A percentile compares a stretch with the other conserved stretches of the same genome.
phyloP scores from a whole-genome alignment of 305 asterid species.

The Caryopteris hybrid region DNA sequence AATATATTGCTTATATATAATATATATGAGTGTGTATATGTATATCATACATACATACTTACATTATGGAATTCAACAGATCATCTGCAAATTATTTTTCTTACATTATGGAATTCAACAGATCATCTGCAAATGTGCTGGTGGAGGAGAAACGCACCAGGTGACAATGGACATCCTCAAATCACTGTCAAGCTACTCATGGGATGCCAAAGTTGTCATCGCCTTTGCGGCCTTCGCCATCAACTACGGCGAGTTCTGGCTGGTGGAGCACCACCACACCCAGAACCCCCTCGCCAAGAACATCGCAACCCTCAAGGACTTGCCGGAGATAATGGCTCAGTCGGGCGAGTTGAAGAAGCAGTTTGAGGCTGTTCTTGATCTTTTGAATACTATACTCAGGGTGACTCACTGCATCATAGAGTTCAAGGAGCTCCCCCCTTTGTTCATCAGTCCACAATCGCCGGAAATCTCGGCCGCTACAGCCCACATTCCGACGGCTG shows the following conservation, averaged over 20 bases:
- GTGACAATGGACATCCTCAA: conserved; percentile 61
- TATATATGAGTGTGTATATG: too few relatives aligned
- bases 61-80: too few relatives aligned
- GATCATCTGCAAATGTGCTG: conserved; percentile 55
- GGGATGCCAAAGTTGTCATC: conserved; percentile 84
- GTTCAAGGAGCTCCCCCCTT: conserved; percentile 58
- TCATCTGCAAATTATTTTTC: too few relatives aligned
- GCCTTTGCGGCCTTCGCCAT: conserved; percentile 76
- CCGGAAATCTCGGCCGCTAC: conserved; percentile 42
- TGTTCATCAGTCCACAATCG: conserved; percentile 35
- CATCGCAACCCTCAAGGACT: conserved; percentile 69
- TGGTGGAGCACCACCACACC: conserved; percentile 52
- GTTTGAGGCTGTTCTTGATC: conserved; percentile 33
- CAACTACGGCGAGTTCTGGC: conserved; percentile 86
- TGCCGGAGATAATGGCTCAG: conserved; percentile 50
- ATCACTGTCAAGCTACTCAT: conserved; percentile 54
- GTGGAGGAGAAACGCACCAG: conserved; percentile 68
- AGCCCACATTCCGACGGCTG: conserved; percentile 66
- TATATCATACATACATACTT: too few relatives aligned
- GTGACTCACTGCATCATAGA: conserved; percentile 46
- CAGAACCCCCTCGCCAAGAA: conserved; percentile 62
- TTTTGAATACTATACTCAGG: conserved; percentile 31
- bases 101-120: conserved; percentile 12
- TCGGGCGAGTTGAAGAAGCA: conserved; percentile 30
- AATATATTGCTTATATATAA: too few relatives aligned